Evolutionary conservation across 345 rosid genomes (phyloP).

Genomic region (Rubroshorea leprosula): DNA sequence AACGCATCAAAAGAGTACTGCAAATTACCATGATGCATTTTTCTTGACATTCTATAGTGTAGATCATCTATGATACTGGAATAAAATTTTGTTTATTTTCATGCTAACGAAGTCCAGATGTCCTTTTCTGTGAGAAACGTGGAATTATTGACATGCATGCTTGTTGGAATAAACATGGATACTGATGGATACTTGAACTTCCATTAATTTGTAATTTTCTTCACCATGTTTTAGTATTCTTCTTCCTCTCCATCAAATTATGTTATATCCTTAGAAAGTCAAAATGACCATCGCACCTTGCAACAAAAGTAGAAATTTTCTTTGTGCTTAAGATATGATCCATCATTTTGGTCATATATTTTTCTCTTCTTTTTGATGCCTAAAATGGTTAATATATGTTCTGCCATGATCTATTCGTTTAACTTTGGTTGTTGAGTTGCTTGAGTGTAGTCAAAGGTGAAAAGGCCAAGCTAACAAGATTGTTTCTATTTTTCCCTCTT

Average conservation of each 20-base stretch:
- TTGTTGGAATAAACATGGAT: not conserved
- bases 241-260: not conserved
- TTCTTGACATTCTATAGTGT: no score
- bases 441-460: not conserved
- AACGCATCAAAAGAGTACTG: no score
- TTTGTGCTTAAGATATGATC: no score
- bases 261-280: no score
- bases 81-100: not conserved
- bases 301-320: no score
- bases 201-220: not conserved
- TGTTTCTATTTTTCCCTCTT: not conserved
- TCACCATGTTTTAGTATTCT: not conserved
- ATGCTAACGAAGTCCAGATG: not conserved
- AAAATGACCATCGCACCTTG: no score
- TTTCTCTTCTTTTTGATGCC: no score
- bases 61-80: no score
- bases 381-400: no score
- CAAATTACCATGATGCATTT: no score
- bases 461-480: not conserved
- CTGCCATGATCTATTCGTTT: not conserved
- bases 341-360: no score
- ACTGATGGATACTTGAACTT: no score
- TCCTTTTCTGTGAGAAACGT: not conserved
- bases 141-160: not conserved
- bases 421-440: not conserved